phyloP scores from a whole-genome alignment of 495 filamentous ascomycete species.

The Sabuloglossum arenarium region DNA sequence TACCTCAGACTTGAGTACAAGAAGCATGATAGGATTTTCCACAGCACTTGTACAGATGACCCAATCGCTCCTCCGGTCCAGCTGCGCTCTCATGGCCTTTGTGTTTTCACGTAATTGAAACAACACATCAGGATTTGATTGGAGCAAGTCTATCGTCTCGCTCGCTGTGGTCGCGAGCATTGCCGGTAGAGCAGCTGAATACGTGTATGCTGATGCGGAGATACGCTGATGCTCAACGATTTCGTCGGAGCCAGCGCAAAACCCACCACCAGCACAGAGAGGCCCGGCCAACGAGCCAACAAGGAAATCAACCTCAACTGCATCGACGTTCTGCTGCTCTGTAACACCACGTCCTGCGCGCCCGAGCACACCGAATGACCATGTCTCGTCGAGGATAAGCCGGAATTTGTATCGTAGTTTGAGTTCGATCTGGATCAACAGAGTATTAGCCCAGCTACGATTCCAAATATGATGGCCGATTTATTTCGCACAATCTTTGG shows the following conservation, averaged over 20 bases:
- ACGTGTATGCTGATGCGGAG: constrained; percentile 75
- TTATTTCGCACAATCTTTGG: constrained; percentile 44
- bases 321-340: constrained; percentile 89
- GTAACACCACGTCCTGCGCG: constrained; percentile 79
- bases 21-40: constrained; percentile 72
- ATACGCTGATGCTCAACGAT: constrained; percentile 93
- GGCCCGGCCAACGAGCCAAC: constrained; percentile 80
- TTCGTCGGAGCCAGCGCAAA: constrained; percentile 76
- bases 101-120: constrained; percentile 59
- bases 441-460: neutral
- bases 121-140: constrained; percentile 62
- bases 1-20: constrained; percentile 72
- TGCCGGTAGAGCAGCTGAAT: constrained; percentile 82
- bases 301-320: constrained; percentile 82
- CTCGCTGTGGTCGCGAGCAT: constrained; percentile 87
- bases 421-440: constrained; percentile 47
- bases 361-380: constrained; percentile 87
- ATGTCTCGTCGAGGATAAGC: constrained; percentile 89
- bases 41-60: constrained; percentile 57
- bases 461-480: neutral
- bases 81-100: constrained; percentile 58
- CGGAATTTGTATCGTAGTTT: constrained; percentile 94
- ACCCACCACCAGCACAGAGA: constrained; percentile 80
- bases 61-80: constrained; percentile 90
- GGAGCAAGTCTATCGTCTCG: constrained; percentile 65